phyloP scores from a whole-genome alignment of 2,329 filamentous ascomycete species.

The Colletotrichum sp. region DNA sequence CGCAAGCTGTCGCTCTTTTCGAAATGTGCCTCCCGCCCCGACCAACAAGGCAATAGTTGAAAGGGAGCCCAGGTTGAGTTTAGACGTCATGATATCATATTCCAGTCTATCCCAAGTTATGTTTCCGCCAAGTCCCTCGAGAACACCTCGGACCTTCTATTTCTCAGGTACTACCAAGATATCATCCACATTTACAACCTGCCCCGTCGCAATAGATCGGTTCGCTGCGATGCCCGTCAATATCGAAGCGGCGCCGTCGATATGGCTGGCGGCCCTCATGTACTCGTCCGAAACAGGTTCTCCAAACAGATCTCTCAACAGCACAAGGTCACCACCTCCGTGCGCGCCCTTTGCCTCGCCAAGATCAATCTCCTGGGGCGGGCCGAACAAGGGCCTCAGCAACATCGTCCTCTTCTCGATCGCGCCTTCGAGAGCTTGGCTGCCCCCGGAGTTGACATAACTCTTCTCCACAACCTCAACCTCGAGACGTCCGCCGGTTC shows the following conservation, averaged over 20 bases:
- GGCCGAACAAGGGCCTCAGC: constrained; percentile 59
- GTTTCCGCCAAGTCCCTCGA: not conserved
- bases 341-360: constrained; percentile 59
- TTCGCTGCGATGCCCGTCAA: constrained; percentile 66
- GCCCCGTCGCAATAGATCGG: constrained; percentile 59
- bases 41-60: not conserved
- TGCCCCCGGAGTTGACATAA: constrained; percentile 65
- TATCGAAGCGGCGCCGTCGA: constrained; percentile 65
- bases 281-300: constrained; percentile 55
- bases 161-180: constrained; percentile 39
- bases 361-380: constrained; percentile 60
- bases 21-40: not conserved
- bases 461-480: constrained; percentile 67
- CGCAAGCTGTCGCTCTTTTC: not conserved
- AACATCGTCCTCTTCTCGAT: constrained; percentile 54
- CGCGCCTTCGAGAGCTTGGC: constrained; percentile 59
- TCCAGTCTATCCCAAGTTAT: not conserved
- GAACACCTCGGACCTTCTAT: not conserved
- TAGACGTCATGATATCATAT: not conserved
- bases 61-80: too few species aligned
- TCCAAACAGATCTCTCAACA: constrained; percentile 64
- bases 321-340: constrained; percentile 62
- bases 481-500: constrained; percentile 63
- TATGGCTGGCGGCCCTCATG: constrained; percentile 60
- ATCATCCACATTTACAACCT: constrained; percentile 62